A percentile compares a stretch with the other conserved stretches of the same genome.
phyloP scores from a whole-genome alignment of 78 protist genomes.

The Isochrysis galbana region DNA sequence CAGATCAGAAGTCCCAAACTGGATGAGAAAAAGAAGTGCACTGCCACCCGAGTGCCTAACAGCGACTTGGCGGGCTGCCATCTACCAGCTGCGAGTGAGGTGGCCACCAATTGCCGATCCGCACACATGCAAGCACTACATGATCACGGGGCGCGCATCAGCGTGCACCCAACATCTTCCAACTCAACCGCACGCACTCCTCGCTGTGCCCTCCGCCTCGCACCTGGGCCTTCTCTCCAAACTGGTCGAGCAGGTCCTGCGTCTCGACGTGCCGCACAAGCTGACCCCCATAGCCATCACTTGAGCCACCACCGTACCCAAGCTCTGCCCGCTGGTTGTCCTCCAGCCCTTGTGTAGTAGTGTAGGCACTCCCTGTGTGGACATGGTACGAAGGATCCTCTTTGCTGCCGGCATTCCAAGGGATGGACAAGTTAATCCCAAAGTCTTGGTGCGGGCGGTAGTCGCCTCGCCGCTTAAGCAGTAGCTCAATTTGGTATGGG shows the following conservation, averaged over 20 bases:
- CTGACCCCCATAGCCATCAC: neutral
- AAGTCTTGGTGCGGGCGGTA: conserved; percentile 19
- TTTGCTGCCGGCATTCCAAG: neutral
- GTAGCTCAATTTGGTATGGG: neutral
- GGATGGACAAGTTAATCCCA: neutral
- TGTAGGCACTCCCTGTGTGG: neutral
- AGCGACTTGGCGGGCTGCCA: too few species aligned
- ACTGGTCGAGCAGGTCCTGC: neutral
- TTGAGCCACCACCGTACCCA: neutral
- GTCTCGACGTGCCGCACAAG: neutral
- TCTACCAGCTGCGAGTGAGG: too few species aligned
- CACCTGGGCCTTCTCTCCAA: neutral
- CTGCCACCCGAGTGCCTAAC: too few species aligned
- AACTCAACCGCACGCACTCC: too few species aligned
- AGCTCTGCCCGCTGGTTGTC: neutral
- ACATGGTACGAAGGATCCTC: neutral
- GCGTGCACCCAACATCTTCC: too few species aligned
- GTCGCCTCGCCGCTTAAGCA: conserved; percentile 2
- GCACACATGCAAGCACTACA: too few species aligned
- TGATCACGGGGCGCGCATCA: too few species aligned
- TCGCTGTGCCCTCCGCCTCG: too few species aligned
- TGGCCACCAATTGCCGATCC: too few species aligned
- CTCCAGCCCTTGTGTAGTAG: neutral
- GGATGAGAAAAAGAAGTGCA: neutral
- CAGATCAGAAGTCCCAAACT: neutral